A percentile compares a stretch with the other conserved stretches of the same genome.
Evolutionary conservation across 1,284 basidiomycete species (phyloP).

Genomic region (Cutaneotrichosporon cavernicola): DNA sequence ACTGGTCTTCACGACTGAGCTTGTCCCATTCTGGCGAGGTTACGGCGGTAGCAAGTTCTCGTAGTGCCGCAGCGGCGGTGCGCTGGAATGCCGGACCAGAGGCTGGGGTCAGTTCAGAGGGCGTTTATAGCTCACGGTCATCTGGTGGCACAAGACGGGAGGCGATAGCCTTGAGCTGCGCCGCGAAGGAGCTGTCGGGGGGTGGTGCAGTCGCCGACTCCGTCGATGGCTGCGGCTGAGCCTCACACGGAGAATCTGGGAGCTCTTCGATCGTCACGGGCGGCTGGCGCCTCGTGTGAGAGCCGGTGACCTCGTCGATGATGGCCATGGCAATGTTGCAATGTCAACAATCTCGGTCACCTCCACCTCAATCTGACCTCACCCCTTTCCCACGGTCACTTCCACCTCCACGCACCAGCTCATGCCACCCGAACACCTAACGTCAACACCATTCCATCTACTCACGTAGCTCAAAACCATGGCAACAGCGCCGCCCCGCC

Average conservation of each 20-base stretch:
- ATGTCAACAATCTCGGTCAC: not conserved
- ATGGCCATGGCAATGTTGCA: conserved; percentile 32
- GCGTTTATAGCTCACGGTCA: conserved; percentile 21
- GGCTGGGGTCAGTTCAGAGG: conserved; percentile 17
- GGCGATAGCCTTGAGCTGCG: conserved; percentile 22
- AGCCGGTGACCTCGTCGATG: conserved; percentile 38
- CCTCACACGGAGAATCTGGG: conserved; percentile 25
- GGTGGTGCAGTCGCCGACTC: conserved; percentile 1
- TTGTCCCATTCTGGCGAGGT: conserved; percentile 23
- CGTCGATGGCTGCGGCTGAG: conserved; percentile 3
- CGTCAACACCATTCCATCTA: not conserved
- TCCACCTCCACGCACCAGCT: not conserved
- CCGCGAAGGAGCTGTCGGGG: conserved; percentile 15
- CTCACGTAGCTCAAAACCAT: not conserved
- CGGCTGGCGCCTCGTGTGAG: not conserved
- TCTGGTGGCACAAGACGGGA: conserved; percentile 31
- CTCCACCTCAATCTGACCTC: not conserved
- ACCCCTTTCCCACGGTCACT: conserved; percentile 22
- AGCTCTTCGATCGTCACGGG: conserved; percentile 19
- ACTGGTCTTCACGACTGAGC: conserved; percentile 32
- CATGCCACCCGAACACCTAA: not conserved
- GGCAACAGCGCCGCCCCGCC: conserved; percentile 10
- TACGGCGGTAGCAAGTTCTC: conserved; percentile 18
- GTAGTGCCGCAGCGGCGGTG: conserved; percentile 16
- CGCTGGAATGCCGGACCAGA: conserved; percentile 19